A percentile compares a stretch with the other conserved stretches of the same genome.
These are phyloP conservation scores for Amoebophrya sp. DNA, from an alignment of 169 alveolate species.

Conservation along the genomic window DNA sequence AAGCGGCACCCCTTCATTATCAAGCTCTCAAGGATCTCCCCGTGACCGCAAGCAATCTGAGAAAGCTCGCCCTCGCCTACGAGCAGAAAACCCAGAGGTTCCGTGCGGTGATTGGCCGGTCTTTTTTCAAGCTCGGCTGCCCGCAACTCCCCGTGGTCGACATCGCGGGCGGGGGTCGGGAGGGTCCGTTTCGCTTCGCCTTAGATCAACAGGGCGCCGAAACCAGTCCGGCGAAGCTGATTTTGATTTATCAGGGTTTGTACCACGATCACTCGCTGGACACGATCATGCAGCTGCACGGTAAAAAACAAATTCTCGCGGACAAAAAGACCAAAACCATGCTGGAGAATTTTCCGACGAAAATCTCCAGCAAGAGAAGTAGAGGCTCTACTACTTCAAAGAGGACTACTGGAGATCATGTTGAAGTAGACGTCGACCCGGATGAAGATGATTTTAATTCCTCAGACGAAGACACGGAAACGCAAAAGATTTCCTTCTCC, in stretches of 20 bases:
- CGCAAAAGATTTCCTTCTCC: background rate
- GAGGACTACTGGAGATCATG: no score
- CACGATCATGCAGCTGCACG: background rate
- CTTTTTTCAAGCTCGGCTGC: background rate
- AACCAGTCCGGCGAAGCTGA: conserved; percentile 5
- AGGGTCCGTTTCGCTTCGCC: background rate
- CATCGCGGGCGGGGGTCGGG: conserved; percentile 14
- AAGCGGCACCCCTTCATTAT: background rate
- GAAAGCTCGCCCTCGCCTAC: background rate
- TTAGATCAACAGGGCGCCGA: background rate
- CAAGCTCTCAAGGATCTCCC: background rate
- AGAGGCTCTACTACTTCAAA: no score
- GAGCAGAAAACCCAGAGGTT: background rate
- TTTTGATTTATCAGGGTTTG: background rate
- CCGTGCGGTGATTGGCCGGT: background rate
- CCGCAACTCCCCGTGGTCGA: background rate
- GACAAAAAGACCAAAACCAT: background rate
- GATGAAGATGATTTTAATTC: no score
- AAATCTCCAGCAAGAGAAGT: no score
- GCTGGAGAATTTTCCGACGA: background rate
- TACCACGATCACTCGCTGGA: conserved; percentile 22
- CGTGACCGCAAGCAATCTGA: background rate
- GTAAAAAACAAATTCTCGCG: background rate
- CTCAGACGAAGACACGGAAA: no score
- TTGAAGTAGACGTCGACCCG: no score